These are phyloP conservation scores for Dactylis glomerata DNA, from an alignment of 176 grass and related monocot genomes.

Conservation along the genomic window DNA sequence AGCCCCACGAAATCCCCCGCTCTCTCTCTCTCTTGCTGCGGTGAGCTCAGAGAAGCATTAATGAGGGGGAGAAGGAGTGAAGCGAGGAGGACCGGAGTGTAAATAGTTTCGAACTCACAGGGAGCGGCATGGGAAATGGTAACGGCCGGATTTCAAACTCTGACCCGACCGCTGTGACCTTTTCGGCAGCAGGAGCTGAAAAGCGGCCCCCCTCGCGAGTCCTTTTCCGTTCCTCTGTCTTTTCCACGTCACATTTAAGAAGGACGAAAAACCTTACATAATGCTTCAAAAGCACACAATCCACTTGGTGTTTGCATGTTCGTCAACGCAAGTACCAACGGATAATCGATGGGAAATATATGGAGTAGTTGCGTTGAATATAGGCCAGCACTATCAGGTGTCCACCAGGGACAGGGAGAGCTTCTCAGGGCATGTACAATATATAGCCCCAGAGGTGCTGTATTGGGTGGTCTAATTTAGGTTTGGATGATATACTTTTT, in stretches of 20 bases:
- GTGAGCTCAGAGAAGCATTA: constrained; percentile 41
- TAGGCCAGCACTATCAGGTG: too few species aligned
- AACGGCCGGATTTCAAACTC: constrained; percentile 26
- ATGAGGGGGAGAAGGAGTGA: constrained; percentile 1
- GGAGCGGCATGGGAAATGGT: neutral
- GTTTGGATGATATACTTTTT: too few species aligned
- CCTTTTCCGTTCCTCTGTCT: neutral
- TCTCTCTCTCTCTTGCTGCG: neutral
- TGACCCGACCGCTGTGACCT: constrained; percentile 11
- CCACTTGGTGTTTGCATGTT: neutral
- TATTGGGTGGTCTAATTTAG: too few species aligned
- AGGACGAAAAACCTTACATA: neutral
- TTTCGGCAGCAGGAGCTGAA: constrained; percentile 30
- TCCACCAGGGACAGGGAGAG: too few species aligned
- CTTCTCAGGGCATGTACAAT: too few species aligned
- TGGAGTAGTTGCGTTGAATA: too few species aligned
- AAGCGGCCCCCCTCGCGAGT: constrained; percentile 16
- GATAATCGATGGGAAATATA: neutral
- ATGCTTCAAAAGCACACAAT: constrained; percentile 5
- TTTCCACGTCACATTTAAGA: neutral
- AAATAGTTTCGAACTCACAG: constrained; percentile 29
- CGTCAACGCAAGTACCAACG: neutral
- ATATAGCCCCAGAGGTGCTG: too few species aligned
- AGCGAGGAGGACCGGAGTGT: neutral
- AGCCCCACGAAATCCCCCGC: neutral